These are phyloP conservation scores for Xylaria sp. DNA, from an alignment of 2,329 filamentous ascomycete genomes.

Conservation along the genomic window DNA sequence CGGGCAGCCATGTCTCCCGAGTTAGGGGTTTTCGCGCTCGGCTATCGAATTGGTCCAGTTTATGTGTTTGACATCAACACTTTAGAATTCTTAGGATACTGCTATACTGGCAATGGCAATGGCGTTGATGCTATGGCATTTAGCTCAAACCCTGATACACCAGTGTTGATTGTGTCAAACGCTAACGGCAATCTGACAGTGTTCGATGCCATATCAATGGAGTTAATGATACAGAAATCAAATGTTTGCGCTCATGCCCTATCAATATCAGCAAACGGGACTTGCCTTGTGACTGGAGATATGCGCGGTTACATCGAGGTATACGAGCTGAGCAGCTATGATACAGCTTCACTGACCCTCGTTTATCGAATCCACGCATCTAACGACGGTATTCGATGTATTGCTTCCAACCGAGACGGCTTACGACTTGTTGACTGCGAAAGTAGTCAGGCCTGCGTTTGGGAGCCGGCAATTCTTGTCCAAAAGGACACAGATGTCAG, in stretches of 20 bases:
- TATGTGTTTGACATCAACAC: constrained; percentile 43
- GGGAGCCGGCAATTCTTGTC: constrained; percentile 51
- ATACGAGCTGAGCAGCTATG: constrained; percentile 43
- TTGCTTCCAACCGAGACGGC: constrained; percentile 50
- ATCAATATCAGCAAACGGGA: constrained; percentile 46
- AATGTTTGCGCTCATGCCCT: constrained; percentile 44
- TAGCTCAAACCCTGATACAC: constrained; percentile 45
- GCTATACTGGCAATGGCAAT: constrained; percentile 36
- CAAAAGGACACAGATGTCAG: constrained; percentile 41
- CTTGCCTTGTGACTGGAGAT: constrained; percentile 43
- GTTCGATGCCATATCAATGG: constrained; percentile 45
- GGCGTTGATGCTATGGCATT: constrained; percentile 46
- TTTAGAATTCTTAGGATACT: constrained; percentile 39
- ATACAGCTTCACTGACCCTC: constrained; percentile 39
- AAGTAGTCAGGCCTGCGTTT: constrained; percentile 49
- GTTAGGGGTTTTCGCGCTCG: constrained; percentile 41
- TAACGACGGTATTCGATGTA: constrained; percentile 44
- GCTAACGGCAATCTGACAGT: constrained; percentile 44
- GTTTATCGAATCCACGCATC: constrained; percentile 49
- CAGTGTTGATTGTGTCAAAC: constrained; percentile 43
- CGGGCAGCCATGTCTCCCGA: constrained; percentile 32
- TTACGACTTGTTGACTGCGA: constrained; percentile 50
- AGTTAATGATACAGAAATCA: constrained; percentile 28
- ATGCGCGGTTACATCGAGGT: constrained; percentile 44
- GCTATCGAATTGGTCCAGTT: constrained; percentile 42